These are phyloP conservation scores for Gyrodon lividus DNA, from an alignment of 768 basidiomycete species.

Conservation along the genomic window DNA sequence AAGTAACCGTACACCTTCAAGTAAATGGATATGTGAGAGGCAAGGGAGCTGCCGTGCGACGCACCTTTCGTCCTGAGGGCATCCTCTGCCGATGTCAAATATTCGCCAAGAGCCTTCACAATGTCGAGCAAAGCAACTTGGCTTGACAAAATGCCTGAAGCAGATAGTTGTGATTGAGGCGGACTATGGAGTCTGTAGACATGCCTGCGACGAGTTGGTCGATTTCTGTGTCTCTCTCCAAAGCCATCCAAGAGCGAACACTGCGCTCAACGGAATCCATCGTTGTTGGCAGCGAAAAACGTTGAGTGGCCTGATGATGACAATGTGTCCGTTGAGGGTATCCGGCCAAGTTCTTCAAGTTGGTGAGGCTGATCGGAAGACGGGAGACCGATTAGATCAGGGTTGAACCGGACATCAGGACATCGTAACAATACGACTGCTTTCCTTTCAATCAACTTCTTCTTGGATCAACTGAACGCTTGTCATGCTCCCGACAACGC, in stretches of 20 bases:
- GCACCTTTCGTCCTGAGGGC: slow-evolving; percentile 76
- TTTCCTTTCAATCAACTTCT: slow-evolving; percentile 10
- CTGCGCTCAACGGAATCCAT: slow-evolving; percentile 51
- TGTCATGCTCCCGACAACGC: slow-evolving; percentile 24
- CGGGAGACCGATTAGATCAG: slow-evolving; percentile 10
- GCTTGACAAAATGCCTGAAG: slow-evolving; percentile 52
- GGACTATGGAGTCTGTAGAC: slow-evolving; percentile 17
- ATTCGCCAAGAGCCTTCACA: slow-evolving; percentile 85
- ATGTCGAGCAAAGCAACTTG: slow-evolving; percentile 65
- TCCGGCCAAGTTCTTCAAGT: background rate
- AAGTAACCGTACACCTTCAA: slow-evolving; percentile 79
- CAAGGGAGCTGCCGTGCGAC: slow-evolving; percentile 2
- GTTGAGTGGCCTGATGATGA: background rate
- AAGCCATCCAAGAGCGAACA: slow-evolving; percentile 72
- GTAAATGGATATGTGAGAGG: slow-evolving; percentile 2
- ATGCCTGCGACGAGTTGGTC: slow-evolving; percentile 58
- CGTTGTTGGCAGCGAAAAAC: background rate
- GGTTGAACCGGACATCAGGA: background rate
- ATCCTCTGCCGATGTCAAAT: slow-evolving; percentile 85
- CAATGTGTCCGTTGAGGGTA: background rate
- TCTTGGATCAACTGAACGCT: no score
- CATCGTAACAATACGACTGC: slow-evolving; percentile 5
- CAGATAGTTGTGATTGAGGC: background rate
- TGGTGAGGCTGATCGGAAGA: background rate
- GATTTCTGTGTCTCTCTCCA: slow-evolving; percentile 59